Percentiles rank a stretch among this genome's conserved stretches.
Evolutionary conservation across 1,284 basidiomycete species (phyloP).

Genomic region (Microbotryum intermedium): DNA sequence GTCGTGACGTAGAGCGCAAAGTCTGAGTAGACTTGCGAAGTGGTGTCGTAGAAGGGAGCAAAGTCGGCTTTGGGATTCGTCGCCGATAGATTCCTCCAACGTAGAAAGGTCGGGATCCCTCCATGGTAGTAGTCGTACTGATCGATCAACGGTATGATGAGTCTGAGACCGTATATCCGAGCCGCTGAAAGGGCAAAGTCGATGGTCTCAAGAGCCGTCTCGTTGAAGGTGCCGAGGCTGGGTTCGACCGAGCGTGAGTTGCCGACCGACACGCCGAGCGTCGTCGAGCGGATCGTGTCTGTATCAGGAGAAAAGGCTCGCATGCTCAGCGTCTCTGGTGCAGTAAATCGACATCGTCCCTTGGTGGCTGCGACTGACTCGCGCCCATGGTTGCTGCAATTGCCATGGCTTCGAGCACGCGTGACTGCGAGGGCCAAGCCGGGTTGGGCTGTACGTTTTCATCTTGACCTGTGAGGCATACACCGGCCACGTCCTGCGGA

Average conservation of each 20-base stretch:
- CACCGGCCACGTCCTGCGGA: conserved; percentile 5
- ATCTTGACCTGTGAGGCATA: conserved; percentile 28
- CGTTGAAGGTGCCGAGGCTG: conserved; percentile 36
- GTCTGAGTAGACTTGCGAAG: conserved; percentile 19
- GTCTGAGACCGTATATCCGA: conserved; percentile 36
- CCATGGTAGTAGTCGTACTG: conserved; percentile 36
- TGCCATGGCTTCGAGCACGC: conserved; percentile 37
- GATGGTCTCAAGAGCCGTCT: conserved; percentile 33
- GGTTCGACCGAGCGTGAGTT: conserved; percentile 38
- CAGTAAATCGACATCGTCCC: background rate
- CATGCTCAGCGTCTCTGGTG: background rate
- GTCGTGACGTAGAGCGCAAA: conserved; percentile 25
- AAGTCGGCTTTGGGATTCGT: conserved; percentile 5
- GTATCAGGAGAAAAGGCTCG: background rate
- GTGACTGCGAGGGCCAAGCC: conserved; percentile 34
- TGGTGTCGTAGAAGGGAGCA: conserved; percentile 24
- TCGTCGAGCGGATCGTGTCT: conserved; percentile 38
- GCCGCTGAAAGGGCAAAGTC: conserved; percentile 35
- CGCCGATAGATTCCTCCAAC: conserved; percentile 28
- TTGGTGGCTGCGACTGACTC: conserved; percentile 13
- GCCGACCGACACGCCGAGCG: conserved; percentile 40
- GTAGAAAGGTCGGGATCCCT: conserved; percentile 30
- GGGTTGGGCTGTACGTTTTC: conserved; percentile 35
- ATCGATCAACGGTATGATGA: conserved; percentile 40
- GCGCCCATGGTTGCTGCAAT: conserved; percentile 39